phyloP scores from a whole-genome alignment of 2,329 filamentous ascomycete species.

The Pseudogymnoascus sp. region DNA sequence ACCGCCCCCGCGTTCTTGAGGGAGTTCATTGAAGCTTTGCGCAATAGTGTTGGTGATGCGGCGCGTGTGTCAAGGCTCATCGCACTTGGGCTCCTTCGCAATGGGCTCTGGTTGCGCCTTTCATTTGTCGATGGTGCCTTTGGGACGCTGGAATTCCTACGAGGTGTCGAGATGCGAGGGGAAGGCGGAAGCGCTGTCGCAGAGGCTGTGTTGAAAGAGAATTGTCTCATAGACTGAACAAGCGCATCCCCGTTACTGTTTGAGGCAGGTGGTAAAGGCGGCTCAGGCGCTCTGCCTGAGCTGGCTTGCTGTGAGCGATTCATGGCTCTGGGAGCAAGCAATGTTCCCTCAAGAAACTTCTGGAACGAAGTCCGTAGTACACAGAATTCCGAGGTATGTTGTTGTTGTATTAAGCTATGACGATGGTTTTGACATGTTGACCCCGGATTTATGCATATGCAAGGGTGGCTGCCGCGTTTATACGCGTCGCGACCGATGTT shows the following conservation, averaged over 20 bases:
- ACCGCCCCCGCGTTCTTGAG: slow-evolving; percentile 31
- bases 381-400: not conserved
- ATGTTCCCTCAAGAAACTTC: not conserved
- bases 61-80: slow-evolving; percentile 34
- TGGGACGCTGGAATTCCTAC: slow-evolving; percentile 1
- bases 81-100: slow-evolving; percentile 34
- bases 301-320: slow-evolving; percentile 3
- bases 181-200: slow-evolving; percentile 9
- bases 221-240: slow-evolving; percentile 36
- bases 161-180: not conserved
- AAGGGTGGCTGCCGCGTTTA: slow-evolving; percentile 2
- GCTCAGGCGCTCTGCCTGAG: slow-evolving; percentile 1
- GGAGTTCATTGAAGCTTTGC: slow-evolving; percentile 36
- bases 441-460: slow-evolving; percentile 5
- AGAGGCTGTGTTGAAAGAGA: slow-evolving; percentile 23
- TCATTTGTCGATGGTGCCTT: not conserved
- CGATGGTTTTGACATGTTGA: slow-evolving; percentile 3
- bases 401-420: slow-evolving; percentile 6
- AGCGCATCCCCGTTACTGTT: slow-evolving; percentile 25
- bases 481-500: not conserved
- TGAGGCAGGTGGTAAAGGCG: slow-evolving; percentile 11
- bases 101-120: slow-evolving; percentile 19
- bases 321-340: not conserved
- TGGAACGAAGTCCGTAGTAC: not conserved
- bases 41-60: slow-evolving; percentile 33